Evolutionary conservation across 2,329 filamentous ascomycete species (phyloP), one percentile per base, ranked within the genome.

Genomic region (Colletotrichum sp.): DNA sequence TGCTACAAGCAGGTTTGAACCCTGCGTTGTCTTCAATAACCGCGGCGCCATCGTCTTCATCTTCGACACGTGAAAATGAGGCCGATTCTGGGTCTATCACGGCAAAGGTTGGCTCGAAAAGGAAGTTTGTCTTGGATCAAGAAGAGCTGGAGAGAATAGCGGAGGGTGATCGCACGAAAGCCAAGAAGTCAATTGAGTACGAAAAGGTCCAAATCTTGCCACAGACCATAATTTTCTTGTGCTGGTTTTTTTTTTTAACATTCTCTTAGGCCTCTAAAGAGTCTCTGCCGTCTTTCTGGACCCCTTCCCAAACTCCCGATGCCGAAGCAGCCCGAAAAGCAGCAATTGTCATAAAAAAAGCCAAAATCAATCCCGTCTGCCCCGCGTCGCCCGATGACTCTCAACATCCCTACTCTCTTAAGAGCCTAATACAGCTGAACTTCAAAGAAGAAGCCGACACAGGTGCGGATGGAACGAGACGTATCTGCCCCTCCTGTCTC

Each of bases 241-340:
- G 13, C 48, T 28, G 55, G 26, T 28, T 28, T 28, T 32, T 64
- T 69, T 67, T 69, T 66, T 74, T 68, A 64, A 77, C 63, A 28
- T 14, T 43, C 30, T 56, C 61, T 28, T 48, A 77, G 76, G 58
- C 71, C 59, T 74, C 66, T 12, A 77, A 74, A 52, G 63, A 70
- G 58, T 69, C 90, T 18, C 86, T 98, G 0, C 95, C 95, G 0
- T 97, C 95, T 1, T 98, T 98, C 85, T 98, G 96, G 97, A 94
- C 96, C 2, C 96, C 96, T 0, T 95, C 94, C 0, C 90, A 96
- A 73, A 97, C 94, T 1, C 95, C 95, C 14, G 84, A 85, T 55
- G 83, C 83, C 38, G 81, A 84, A 62, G 80, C 83, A 69, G 82
- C 75, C 36, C 71, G 75, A 30, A 55, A 66, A 58, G 71, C 71